Base-by-base conservation (phyloP, 768 basidiomycete genomes). In the Pleurotus cornucopiae region DNA sequence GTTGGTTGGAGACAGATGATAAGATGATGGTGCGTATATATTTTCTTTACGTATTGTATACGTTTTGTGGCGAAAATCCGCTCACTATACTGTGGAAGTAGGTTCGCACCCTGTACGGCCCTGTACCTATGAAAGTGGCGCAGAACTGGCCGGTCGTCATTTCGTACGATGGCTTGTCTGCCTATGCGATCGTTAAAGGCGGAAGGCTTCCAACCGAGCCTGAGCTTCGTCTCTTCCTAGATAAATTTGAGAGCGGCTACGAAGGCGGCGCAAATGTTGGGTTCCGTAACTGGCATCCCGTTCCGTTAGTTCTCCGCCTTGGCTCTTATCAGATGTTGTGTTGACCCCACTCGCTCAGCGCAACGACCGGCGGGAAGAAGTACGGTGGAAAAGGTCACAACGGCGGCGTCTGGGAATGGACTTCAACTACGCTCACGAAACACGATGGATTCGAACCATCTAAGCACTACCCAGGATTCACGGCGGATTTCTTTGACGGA, bases 381-480 rank as follows among this genome's bases (percentile, higher is more conserved):
- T 63, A 66, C 56, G 76, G 69, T 18, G 82, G 84, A 2, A 81
- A 74, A 67, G 89, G 91, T 9, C 83, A 85, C 59, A 98, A 99
- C 61, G 97, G 97, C 5, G 97, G 97, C 4, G 88, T 97, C 13
- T 99, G 96, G 94, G 94, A 98, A 74, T 98, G 95, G 95, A 97
- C 96, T 0, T 88, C 88, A 16, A 94, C 94, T 13, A 61, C 78
- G 25, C 80, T 95, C 45, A 86, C 84, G 18, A 75, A 73, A 23
- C 76, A 83, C 58, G 85, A 91, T 2, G 94, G 92, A 0, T 99
- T 88, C 66, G 76, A 76, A 45, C 76, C 85, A 6, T 94, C 91
- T 1, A 69, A 69, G 37, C 65, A 96, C 48, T 99, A 98, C 68
- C 97, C 97, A 21, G 97, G 93, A 76, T 94, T 73, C 59, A 91